Conservation (phyloP, 2,329 filamentous ascomycete genomes). For the Aspergillus ibericus region DNA sequence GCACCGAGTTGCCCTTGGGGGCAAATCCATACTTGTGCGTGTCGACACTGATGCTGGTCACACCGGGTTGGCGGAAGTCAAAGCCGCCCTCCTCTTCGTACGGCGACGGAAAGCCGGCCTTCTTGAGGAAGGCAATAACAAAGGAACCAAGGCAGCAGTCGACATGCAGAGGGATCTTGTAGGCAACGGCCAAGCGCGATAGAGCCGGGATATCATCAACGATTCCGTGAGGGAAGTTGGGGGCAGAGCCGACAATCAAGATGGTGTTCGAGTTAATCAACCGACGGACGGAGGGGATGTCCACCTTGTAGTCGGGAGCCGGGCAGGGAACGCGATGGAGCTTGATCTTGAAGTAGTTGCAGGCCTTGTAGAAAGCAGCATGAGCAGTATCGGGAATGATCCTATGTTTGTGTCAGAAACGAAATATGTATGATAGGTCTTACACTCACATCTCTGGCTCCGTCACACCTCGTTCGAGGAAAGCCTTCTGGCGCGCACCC, state of each 20-base stretch:
- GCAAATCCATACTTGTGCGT: slow-evolving; percentile 99
- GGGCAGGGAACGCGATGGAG: slow-evolving; percentile 85
- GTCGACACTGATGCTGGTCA: slow-evolving; percentile 93
- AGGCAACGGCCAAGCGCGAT: slow-evolving; percentile 76
- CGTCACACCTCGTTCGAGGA: slow-evolving; percentile 78
- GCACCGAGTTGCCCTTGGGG: slow-evolving; percentile 92
- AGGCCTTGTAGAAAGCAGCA: slow-evolving; percentile 94
- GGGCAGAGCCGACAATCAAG: slow-evolving; percentile 87
- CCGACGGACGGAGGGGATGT: slow-evolving; percentile 72
- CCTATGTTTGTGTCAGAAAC: slow-evolving; percentile 50
- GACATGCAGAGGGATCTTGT: slow-evolving; percentile 85
- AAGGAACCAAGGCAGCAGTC: slow-evolving; percentile 98
- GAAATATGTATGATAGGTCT: background rate
- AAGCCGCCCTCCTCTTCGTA: slow-evolving; percentile 72
- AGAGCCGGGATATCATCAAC: slow-evolving; percentile 90
- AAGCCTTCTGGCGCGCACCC: slow-evolving; percentile 85
- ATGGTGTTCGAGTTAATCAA: slow-evolving; percentile 94
- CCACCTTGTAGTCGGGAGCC: slow-evolving; percentile 79
- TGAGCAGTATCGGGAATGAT: slow-evolving; percentile 94
- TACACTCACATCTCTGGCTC: slow-evolving; percentile 84
- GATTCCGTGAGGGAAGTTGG: slow-evolving; percentile 97
- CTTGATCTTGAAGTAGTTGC: slow-evolving; percentile 95
- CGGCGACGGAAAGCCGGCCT: slow-evolving; percentile 73
- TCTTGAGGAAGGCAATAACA: slow-evolving; percentile 85
- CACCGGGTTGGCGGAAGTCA: slow-evolving; percentile 90